phyloP scores from a whole-genome alignment of 345 rosid genomes.

The Acer negundo region DNA sequence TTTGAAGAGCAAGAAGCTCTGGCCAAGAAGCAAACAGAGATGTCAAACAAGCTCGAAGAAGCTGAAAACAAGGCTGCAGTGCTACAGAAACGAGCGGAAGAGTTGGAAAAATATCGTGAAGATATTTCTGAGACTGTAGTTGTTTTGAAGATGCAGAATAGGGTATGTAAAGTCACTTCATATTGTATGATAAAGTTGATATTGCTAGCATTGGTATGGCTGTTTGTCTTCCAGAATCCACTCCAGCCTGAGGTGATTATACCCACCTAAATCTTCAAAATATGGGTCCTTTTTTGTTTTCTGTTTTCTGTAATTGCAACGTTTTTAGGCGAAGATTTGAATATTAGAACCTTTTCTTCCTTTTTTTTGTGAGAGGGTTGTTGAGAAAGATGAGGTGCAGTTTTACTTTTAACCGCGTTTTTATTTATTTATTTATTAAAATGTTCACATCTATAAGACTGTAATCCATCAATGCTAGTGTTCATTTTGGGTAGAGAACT shows the following conservation, averaged over 20 bases:
- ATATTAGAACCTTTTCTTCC: conserved; percentile 9
- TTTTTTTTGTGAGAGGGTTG: not conserved
- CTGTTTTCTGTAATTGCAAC: conserved; percentile 23
- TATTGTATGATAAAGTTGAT: conserved; percentile 61
- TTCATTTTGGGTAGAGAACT: not conserved
- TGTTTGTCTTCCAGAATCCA: conserved; percentile 39
- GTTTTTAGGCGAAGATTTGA: conserved; percentile 24
- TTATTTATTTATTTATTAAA: not conserved
- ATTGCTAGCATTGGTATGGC: conserved; percentile 50
- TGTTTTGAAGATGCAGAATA: conserved; percentile 50
- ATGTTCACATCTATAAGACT: not conserved
- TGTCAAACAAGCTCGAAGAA: conserved; percentile 44
- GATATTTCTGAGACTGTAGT: conserved; percentile 50
- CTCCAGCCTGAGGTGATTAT: conserved; percentile 39
- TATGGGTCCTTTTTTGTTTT: conserved; percentile 19
- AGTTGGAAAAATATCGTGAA: conserved; percentile 46
- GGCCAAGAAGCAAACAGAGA: conserved; percentile 42
- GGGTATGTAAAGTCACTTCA: conserved; percentile 43
- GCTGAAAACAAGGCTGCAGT: conserved; percentile 51
- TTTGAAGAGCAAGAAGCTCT: conserved; percentile 46
- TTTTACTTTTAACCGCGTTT: conserved; percentile 19
- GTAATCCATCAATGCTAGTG: not conserved
- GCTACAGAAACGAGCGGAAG: conserved; percentile 52
- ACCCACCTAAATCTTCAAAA: conserved; percentile 52
- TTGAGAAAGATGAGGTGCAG: conserved; percentile 1